These are phyloP conservation scores for Podaxis sp. DNA, from an alignment of 768 basidiomycete genomes.

Conservation along the genomic window DNA sequence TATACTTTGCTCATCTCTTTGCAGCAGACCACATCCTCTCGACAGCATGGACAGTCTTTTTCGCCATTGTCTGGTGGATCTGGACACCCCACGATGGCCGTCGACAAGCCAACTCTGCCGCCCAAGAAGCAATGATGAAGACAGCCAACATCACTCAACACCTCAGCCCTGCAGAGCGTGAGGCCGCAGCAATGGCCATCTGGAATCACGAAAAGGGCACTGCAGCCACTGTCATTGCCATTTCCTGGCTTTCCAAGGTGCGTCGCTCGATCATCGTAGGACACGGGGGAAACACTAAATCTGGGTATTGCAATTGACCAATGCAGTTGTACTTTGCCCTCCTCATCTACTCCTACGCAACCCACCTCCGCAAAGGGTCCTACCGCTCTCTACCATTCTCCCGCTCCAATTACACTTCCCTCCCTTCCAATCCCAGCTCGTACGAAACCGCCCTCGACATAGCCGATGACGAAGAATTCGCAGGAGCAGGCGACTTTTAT, in stretches of 20 bases:
- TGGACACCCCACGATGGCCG: constrained; percentile 90
- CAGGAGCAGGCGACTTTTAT: constrained; percentile 66
- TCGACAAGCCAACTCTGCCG: constrained; percentile 74
- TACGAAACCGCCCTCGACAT: constrained; percentile 30
- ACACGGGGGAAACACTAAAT: neutral
- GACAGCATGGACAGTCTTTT: constrained; percentile 89
- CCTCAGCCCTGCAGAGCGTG: constrained; percentile 64
- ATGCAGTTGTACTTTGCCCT: constrained; percentile 85
- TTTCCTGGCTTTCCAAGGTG: constrained; percentile 90
- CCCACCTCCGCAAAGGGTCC: constrained; percentile 87
- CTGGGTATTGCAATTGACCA: neutral
- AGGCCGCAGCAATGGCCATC: constrained; percentile 68
- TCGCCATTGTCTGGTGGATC: constrained; percentile 87
- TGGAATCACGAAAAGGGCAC: constrained; percentile 90
- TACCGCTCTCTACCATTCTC: constrained; percentile 75
- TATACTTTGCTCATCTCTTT: constrained; percentile 91
- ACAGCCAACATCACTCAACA: constrained; percentile 44
- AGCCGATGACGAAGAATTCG: constrained; percentile 56
- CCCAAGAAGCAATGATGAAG: constrained; percentile 83
- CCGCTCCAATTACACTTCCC: constrained; percentile 33
- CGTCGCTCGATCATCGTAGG: constrained; percentile 18
- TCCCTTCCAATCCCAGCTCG: constrained; percentile 22
- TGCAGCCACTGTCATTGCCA: constrained; percentile 68
- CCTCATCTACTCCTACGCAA: constrained; percentile 88
- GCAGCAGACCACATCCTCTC: constrained; percentile 88